Conservation (phyloP, 306 rosid genomes). For the Medicago lupulina region DNA sequence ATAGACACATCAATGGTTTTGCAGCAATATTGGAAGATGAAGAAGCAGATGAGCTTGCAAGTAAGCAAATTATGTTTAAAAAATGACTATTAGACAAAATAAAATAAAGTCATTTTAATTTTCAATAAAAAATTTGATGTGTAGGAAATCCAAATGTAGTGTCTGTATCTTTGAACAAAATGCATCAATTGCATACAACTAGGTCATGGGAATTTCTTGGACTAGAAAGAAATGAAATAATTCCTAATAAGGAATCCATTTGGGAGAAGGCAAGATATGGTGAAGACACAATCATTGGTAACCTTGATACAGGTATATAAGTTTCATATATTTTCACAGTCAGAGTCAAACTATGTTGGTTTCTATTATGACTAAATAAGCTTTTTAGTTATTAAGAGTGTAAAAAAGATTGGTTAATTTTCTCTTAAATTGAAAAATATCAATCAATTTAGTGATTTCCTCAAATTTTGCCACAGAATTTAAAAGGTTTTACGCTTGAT, state of each 20-base stretch:
- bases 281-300: constrained; percentile 61
- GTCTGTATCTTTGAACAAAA: constrained; percentile 60
- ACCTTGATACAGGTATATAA: constrained; percentile 66
- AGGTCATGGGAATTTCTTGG: constrained; percentile 73
- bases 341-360: neutral
- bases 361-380: too few species aligned
- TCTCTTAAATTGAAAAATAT: too few species aligned
- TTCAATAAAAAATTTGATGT: neutral
- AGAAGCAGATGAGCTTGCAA: constrained; percentile 50
- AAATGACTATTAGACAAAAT: neutral
- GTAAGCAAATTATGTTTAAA: constrained; percentile 35
- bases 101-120: neutral
- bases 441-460: too few species aligned
- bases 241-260: constrained; percentile 43
- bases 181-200: constrained; percentile 61
- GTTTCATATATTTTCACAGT: constrained; percentile 30
- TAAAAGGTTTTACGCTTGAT: too few species aligned
- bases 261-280: constrained; percentile 73
- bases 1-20: constrained; percentile 35
- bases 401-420: too few species aligned
- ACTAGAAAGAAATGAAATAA: constrained; percentile 45
- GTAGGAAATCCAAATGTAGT: constrained; percentile 64
- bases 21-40: constrained; percentile 43
- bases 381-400: too few species aligned
- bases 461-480: too few species aligned